These are phyloP conservation scores for Xylariaceae sp. DNA, from an alignment of 2,329 filamentous ascomycete genomes.

Conservation along the genomic window DNA sequence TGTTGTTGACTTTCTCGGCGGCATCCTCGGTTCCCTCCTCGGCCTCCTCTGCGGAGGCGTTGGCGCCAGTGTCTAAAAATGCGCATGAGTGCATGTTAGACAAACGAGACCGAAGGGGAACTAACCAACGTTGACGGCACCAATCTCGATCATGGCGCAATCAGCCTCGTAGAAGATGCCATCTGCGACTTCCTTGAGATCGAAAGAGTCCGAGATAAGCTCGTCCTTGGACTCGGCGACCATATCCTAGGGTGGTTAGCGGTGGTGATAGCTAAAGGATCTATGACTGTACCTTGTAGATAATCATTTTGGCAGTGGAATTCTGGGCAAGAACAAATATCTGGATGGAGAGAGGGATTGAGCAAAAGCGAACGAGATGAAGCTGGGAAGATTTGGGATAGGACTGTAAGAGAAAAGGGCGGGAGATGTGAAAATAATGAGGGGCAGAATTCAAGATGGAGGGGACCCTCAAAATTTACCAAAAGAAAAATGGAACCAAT, in stretches of 20 bases:
- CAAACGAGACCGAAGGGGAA: slow-evolving; percentile 17
- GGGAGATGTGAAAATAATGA: slow-evolving; percentile 20
- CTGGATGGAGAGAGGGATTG: slow-evolving; percentile 10
- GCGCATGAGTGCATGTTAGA: slow-evolving; percentile 2
- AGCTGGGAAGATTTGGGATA: slow-evolving; percentile 9
- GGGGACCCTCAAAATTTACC: slow-evolving; percentile 26
- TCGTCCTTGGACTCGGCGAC: slow-evolving; percentile 72
- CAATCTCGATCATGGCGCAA: slow-evolving; percentile 84
- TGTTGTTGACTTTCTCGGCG: slow-evolving; percentile 78
- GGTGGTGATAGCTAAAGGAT: neutral
- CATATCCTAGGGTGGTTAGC: slow-evolving; percentile 66
- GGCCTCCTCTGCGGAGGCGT: slow-evolving; percentile 90
- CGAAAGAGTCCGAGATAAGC: slow-evolving; percentile 93
- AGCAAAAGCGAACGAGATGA: slow-evolving; percentile 9
- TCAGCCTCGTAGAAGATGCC: slow-evolving; percentile 84
- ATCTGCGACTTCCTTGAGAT: slow-evolving; percentile 76
- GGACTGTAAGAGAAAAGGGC: neutral
- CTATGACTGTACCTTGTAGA: slow-evolving; percentile 59
- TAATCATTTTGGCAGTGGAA: slow-evolving; percentile 60
- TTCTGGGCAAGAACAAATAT: slow-evolving; percentile 12
- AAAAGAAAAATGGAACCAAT: slow-evolving; percentile 18
- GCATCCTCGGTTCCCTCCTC: slow-evolving; percentile 71
- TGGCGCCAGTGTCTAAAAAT: slow-evolving; percentile 76
- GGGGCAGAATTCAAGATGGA: slow-evolving; percentile 23
- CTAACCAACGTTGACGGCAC: slow-evolving; percentile 68